Base-by-base conservation (phyloP, 2,329 filamentous ascomycete species). In the Nemania abortiva region DNA sequence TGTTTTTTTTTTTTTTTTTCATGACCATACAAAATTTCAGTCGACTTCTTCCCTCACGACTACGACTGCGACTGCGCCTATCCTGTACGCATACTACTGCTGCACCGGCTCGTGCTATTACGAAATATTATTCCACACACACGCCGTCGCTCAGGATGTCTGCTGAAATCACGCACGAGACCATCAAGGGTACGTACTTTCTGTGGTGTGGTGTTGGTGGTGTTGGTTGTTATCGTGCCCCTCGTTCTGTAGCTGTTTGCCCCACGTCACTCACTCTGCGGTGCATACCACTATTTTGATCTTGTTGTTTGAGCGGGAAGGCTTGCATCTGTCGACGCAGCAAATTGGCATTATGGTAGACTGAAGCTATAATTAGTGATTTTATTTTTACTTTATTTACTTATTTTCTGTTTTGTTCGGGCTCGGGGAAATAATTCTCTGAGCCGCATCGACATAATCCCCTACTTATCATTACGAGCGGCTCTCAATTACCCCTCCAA, bases 151-250 rank as follows among this genome's bases (percentile, higher is more conserved):
- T 60, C 18, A 82, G 79, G 74, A 88, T 87, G 86, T 82, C 82
- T 57, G 73, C 63, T 74, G 86, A 88, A 74, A 86, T 88, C 76
- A 82, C 82, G 67, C 87, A 89, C 82, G 80, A 80, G 76, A 89
- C 86, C 78, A 88, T 88, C 81, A 82, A 88, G 81, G 86, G 86
- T 88, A 83, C 71, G 84, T 83, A 64, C n/a, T 66, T 61, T 47
- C 52, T 18, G 11, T 6, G 22, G 6, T 39, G 10, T 42, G 15
- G 11, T 29, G 42, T 22, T 22, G 49, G 13, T 63, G 18, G 18
- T 47, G 22, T 5, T 45, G 20, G 20, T 45, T 29, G n/a, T 56
- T 11, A 24, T 59, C 49, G 45, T 62, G 47, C 58, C 65, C 65
- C 65, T 63, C 65, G 37, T 27, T 54, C 22, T 20, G 47, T 42